Evolutionary conservation across 345 rosid species (phyloP).

Genomic region (Raphanus sativus): DNA sequence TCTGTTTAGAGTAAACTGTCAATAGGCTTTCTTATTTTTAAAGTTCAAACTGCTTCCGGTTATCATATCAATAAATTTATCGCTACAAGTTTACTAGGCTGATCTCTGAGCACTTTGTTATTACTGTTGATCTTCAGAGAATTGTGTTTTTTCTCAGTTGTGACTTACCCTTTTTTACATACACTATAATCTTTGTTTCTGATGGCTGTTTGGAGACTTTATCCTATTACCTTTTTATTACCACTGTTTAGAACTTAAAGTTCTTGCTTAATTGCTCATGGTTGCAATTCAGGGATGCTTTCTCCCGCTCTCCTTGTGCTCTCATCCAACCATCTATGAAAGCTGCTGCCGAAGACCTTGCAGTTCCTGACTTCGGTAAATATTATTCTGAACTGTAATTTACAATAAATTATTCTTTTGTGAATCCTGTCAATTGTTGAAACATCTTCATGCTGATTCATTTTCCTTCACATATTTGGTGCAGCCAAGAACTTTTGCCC

Average conservation of each 20-base stretch:
- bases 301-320: constrained; percentile 81
- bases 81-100: not conserved
- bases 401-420: not conserved
- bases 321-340: constrained; percentile 89
- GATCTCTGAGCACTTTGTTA: constrained; percentile 9
- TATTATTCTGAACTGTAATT: not conserved
- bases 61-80: not conserved
- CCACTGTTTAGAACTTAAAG: not conserved
- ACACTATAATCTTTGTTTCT: not conserved
- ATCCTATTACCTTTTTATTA: not conserved
- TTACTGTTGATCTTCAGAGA: constrained; percentile 10
- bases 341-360: constrained; percentile 46
- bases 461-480: constrained; percentile 28
- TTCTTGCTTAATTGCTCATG: constrained; percentile 22
- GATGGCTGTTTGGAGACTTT: constrained; percentile 16
- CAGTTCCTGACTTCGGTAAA: constrained; percentile 82
- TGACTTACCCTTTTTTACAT: not conserved
- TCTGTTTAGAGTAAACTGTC: constrained; percentile 2
- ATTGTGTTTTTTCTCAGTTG: constrained; percentile 13
- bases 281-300: constrained; percentile 78
- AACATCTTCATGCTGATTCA: constrained; percentile 13
- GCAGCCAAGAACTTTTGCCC: constrained; percentile 83
- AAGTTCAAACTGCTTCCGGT: not conserved
- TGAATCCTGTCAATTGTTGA: constrained; percentile 16
- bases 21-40: not conserved